Percentiles rank a stretch among this genome's conserved stretches.
Conservation (phyloP, 139 green algal genomes). For the Chlamydomonas sphaeroides region DNA sequence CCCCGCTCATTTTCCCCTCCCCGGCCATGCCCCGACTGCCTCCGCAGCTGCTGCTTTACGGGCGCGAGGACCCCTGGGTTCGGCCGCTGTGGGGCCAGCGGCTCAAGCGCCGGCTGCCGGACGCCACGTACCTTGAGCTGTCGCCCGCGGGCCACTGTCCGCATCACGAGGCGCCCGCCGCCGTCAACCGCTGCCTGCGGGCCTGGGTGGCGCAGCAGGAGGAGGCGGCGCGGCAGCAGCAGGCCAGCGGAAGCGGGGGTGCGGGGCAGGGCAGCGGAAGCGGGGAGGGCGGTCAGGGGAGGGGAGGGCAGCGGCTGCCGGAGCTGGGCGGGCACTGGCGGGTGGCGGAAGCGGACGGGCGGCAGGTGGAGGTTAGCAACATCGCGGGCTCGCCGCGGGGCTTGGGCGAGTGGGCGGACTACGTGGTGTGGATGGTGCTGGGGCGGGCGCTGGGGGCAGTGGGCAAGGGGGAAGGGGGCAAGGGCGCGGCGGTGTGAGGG, state of each 20-base stretch:
- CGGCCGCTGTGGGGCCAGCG: conserved; percentile 71
- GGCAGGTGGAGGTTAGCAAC: conserved; percentile 38
- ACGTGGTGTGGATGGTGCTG: conserved; percentile 21
- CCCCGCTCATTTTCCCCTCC: too few species aligned
- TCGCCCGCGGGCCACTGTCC: conserved; percentile 67
- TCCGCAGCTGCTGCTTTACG: conserved; percentile 43
- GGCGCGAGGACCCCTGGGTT: conserved; percentile 77
- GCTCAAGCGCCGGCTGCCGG: conserved; percentile 10
- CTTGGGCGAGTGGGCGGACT: conserved; percentile 41
- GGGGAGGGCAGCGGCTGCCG: background rate
- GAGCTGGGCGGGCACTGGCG: background rate
- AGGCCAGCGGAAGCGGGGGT: background rate
- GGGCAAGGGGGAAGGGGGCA: background rate
- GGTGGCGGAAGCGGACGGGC: conserved; percentile 34
- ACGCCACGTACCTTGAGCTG: conserved; percentile 67
- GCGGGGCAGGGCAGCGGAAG: background rate
- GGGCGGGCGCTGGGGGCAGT: conserved; percentile 18
- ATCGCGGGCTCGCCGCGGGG: conserved; percentile 45
- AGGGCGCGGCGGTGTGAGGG: too few species aligned
- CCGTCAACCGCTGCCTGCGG: conserved; percentile 39
- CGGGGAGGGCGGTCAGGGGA: background rate
- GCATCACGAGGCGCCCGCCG: conserved; percentile 67
- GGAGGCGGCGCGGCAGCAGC: too few species aligned
- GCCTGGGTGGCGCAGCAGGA: conserved; percentile 30
- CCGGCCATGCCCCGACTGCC: too few species aligned